A percentile compares a stretch with the other conserved stretches of the same genome.
These are phyloP conservation scores for Pseudoscleropodium purum DNA, from an alignment of 225 moss, liverwort and hornwort genomes.

Conservation along the genomic window DNA sequence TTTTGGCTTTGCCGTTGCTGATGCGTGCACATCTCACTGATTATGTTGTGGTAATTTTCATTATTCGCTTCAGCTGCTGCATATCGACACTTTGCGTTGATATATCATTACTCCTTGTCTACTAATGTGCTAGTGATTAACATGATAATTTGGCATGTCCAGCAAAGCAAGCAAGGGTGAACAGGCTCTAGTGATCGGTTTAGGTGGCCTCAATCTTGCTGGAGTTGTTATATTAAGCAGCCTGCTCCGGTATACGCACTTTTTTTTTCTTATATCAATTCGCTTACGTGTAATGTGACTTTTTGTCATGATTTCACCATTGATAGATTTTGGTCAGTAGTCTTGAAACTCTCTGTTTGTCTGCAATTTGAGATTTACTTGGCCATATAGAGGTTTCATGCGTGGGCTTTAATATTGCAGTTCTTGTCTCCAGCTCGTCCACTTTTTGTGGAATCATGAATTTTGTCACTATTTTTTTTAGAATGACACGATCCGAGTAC, in stretches of 20 bases:
- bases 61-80: background rate
- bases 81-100: background rate
- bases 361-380: background rate
- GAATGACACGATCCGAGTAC: background rate
- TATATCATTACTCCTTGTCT: background rate
- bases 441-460: background rate
- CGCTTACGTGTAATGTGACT: background rate
- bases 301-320: background rate
- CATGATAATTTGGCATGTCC: background rate
- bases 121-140: background rate
- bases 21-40: background rate
- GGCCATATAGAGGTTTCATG: background rate
- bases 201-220: conserved; percentile 79
- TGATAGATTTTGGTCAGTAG: background rate
- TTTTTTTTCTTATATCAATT: background rate
- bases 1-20: background rate
- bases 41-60: background rate
- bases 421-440: background rate
- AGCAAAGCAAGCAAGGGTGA: conserved; percentile 73
- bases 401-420: background rate
- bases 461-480: background rate
- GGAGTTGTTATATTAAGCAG: conserved; percentile 81
- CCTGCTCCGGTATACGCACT: conserved; percentile 55
- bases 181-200: conserved; percentile 68
- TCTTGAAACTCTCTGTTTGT: background rate